Evolutionary conservation across 371 early-diverging fungal genomes (phyloP).

Genomic region (Fennellomyces sp.): DNA sequence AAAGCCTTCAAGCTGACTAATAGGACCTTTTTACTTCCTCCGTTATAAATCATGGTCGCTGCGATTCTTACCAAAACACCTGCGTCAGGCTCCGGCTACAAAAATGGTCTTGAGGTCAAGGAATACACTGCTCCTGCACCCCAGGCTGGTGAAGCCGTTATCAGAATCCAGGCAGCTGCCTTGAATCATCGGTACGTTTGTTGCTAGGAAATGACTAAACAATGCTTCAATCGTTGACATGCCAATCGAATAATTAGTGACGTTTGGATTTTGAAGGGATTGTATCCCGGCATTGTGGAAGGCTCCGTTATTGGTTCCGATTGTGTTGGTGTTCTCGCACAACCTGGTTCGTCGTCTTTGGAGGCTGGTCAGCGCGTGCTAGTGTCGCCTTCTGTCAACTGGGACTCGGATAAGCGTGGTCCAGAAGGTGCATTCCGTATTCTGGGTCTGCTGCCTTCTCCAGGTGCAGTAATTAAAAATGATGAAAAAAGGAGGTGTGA

Average conservation of each 20-base stretch:
- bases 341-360: slow-evolving; percentile 3
- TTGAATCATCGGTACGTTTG: slow-evolving; percentile 64
- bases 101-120: slow-evolving; percentile 32
- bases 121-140: not conserved
- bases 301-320: slow-evolving; percentile 65
- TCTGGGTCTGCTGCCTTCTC: slow-evolving; percentile 61
- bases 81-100: slow-evolving; percentile 8
- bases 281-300: slow-evolving; percentile 42
- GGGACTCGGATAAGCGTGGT: slow-evolving; percentile 59
- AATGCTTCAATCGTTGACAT: no score
- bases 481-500: not conserved
- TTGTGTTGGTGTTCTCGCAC: slow-evolving; percentile 57
- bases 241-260: no score
- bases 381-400: slow-evolving; percentile 61
- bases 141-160: slow-evolving; percentile 40
- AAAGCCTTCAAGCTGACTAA: no score
- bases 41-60: slow-evolving; percentile 17
- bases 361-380: slow-evolving; percentile 50
- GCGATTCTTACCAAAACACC: slow-evolving; percentile 11
- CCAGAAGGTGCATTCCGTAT: slow-evolving; percentile 66
- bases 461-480: slow-evolving; percentile 27
- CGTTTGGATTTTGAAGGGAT: slow-evolving; percentile 64
- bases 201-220: no score
- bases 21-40: no score
- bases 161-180: slow-evolving; percentile 66